A percentile compares a stretch with the other conserved stretches of the same genome.
Evolutionary conservation across 371 early-diverging fungal species (phyloP).

Genomic region (Rhizopus sp.): DNA sequence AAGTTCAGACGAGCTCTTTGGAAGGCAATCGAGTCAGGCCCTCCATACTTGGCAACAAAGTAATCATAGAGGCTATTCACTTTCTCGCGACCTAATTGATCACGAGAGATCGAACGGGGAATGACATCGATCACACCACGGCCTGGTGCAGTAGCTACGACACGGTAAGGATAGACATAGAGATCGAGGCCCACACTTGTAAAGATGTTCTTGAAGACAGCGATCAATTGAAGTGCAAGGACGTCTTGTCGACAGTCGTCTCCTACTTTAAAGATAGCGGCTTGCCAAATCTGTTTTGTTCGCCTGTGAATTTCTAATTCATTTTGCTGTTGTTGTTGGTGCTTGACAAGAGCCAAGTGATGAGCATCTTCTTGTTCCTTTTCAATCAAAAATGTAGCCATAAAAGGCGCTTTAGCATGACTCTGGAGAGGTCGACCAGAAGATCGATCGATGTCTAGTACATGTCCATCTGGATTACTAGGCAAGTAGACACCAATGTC

Average conservation of each 20-base stretch:
- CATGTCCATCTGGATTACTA: slow-evolving; percentile 94
- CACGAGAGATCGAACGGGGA: slow-evolving; percentile 97
- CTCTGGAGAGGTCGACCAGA: slow-evolving; percentile 97
- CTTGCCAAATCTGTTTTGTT: slow-evolving; percentile 64
- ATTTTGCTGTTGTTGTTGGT: slow-evolving; percentile 6
- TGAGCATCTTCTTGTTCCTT: slow-evolving; percentile 55
- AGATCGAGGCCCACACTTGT: slow-evolving; percentile 89
- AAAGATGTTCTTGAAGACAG: slow-evolving; percentile 97
- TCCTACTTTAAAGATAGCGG: slow-evolving; percentile 99
- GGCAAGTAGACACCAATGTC: slow-evolving; percentile 98
- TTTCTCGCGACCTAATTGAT: slow-evolving; percentile 98
- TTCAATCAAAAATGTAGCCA: slow-evolving; percentile 97
- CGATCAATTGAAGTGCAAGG: slow-evolving; percentile 97
- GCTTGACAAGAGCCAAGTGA: slow-evolving; percentile 16
- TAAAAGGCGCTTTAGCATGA: slow-evolving; percentile 99
- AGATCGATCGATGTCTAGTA: slow-evolving; percentile 93
- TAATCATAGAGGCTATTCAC: slow-evolving; percentile 97
- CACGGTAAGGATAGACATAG: slow-evolving; percentile 97
- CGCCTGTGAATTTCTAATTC: slow-evolving; percentile 34
- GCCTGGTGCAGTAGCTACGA: slow-evolving; percentile 97
- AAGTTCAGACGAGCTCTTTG: slow-evolving; percentile 94
- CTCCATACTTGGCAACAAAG: slow-evolving; percentile 94
- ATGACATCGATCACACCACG: slow-evolving; percentile 99
- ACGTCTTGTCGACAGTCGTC: slow-evolving; percentile 99
- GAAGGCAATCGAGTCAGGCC: slow-evolving; percentile 88